Base-by-base conservation (phyloP, 768 basidiomycete species). In the Mrakia hoshinonis region DNA sequence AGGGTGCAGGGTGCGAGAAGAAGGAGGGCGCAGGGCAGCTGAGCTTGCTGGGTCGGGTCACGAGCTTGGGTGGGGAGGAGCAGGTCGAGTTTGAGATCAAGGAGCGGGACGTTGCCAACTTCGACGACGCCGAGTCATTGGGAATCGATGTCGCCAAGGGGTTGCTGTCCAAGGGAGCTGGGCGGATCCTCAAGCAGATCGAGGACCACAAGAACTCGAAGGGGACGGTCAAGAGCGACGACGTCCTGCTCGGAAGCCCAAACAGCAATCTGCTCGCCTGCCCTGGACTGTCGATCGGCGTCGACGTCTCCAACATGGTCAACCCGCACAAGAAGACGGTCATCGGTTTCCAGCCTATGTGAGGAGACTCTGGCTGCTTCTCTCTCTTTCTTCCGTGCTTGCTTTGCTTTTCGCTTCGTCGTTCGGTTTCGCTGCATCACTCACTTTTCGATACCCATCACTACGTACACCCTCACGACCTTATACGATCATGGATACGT, bases 31-130 rank as follows among this genome's bases (percentile, higher is more conserved):
- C 77, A 7, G 61, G 73, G 18, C 76, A 75, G 48, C 80, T 99
- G 72, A 84, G 82, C 65, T 79, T 98, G 63, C 86, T 86, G 3
- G 91, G 89, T 0, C 89, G 89, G 63, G 90, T 98, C 47, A 97
- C 95, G 5, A 86, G 87, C 22, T 81, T 97, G 12, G 85, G 87
- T 74, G 95, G 95, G 0, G 79, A 76, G 29, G 79, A 78, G 11
- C 91, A 93, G 74, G 87, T 95, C 67, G 82, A 92, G n/a, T 65
- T 66, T 75, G 83, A 87, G 74, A 84, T 84, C 0, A 72, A 89
- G 66, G 82, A 80, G 67, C 83, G 84, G 68, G 80, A 77, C 36
- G 85, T 96, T 22, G 76, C 74, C 7, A 84, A 78, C 58, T 77
- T 79, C 3, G 82, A 83, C 73, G 87, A 90, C 18, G 90, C 87